A percentile compares a stretch with the other conserved stretches of the same genome.
Evolutionary conservation across 306 rosid genomes (phyloP).

Genomic region (Fagus crenata): DNA sequence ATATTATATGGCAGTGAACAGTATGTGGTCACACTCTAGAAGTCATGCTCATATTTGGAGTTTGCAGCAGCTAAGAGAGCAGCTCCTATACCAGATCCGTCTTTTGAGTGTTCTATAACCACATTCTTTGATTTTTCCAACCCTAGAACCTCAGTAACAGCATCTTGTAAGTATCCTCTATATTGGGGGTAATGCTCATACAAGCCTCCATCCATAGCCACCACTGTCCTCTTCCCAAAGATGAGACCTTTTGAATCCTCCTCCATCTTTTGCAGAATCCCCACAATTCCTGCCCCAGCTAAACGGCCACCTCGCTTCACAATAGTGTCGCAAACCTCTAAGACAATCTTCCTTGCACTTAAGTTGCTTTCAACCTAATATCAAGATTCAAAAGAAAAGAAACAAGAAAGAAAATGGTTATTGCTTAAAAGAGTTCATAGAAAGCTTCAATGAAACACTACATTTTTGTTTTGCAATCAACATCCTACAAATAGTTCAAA

Average conservation of each 20-base stretch:
- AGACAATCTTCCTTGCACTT: constrained; percentile 59
- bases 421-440: neutral
- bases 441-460: neutral
- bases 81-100: constrained; percentile 95
- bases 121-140: constrained; percentile 56
- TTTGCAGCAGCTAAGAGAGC: constrained; percentile 95
- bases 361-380: constrained; percentile 63
- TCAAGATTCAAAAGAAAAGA: neutral
- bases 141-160: constrained; percentile 68
- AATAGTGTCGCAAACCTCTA: constrained; percentile 84
- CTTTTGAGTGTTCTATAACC: constrained; percentile 68
- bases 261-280: constrained; percentile 82
- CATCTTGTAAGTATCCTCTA: constrained; percentile 56
- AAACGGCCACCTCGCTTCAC: constrained; percentile 84
- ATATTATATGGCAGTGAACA: neutral
- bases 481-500: neutral
- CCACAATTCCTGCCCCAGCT: constrained; percentile 96
- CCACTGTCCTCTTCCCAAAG: constrained; percentile 81
- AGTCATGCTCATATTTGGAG: constrained; percentile 55
- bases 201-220: constrained; percentile 92
- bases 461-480: neutral
- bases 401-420: neutral
- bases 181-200: constrained; percentile 84
- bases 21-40: constrained; percentile 14
- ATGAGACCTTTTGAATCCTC: constrained; percentile 56